A percentile compares a stretch with the other conserved stretches of the same genome.
phyloP scores from a whole-genome alignment of 345 rosid species.

The Salix koriyanagi region DNA sequence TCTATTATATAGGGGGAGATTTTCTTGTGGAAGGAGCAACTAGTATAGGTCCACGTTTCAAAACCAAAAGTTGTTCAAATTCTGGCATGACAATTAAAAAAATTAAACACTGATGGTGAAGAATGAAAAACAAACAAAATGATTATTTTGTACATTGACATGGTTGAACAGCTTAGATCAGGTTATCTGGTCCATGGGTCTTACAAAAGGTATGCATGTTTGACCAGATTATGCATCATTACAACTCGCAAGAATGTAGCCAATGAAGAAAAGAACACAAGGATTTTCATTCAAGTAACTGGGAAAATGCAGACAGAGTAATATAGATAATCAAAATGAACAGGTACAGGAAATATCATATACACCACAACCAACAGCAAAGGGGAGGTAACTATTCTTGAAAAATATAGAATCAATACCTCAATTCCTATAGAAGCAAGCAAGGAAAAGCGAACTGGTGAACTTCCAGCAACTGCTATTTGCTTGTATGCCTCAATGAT shows the following conservation, averaged over 20 bases:
- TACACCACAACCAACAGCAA: background rate
- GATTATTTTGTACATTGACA: background rate
- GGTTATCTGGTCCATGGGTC: background rate
- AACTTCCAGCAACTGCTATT: constrained; percentile 73
- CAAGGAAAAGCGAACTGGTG: constrained; percentile 68
- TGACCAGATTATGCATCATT: background rate
- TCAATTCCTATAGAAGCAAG: constrained; percentile 83
- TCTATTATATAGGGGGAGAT: background rate
- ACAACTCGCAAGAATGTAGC: background rate
- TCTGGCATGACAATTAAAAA: background rate
- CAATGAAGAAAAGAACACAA: background rate
- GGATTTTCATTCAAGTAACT: background rate
- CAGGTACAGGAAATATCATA: constrained; percentile 3
- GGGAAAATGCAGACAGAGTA: background rate
- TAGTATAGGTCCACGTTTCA: background rate
- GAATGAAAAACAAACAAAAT: background rate
- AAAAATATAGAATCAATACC: constrained; percentile 41
- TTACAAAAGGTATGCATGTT: background rate
- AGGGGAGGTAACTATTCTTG: background rate
- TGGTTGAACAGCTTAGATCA: background rate
- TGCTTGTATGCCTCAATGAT: constrained; percentile 83
- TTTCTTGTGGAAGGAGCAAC: background rate
- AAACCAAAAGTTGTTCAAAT: background rate
- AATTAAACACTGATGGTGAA: background rate
- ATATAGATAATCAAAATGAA: background rate